Percentiles rank a stretch among this genome's conserved stretches.
These are phyloP conservation scores for Pisolithus tinctorius DNA, from an alignment of 768 basidiomycete genomes.

Conservation along the genomic window DNA sequence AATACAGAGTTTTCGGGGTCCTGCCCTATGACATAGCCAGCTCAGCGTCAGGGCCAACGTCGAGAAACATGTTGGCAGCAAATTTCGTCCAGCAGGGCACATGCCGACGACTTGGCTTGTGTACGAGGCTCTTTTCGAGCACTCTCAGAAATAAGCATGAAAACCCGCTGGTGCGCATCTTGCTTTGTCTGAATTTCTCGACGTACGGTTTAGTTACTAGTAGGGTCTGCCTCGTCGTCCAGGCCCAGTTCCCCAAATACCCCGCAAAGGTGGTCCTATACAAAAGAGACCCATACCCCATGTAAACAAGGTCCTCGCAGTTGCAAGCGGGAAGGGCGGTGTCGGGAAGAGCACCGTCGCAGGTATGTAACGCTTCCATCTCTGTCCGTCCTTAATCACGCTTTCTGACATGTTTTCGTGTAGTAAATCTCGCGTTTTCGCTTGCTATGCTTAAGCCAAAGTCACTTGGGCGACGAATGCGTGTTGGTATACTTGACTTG, in stretches of 20 bases:
- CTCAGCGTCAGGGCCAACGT: too few relatives aligned
- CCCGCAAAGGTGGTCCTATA: conserved; percentile 47
- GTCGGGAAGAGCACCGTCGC: conserved; percentile 95
- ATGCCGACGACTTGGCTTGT: neutral
- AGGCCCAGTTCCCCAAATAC: conserved; percentile 48
- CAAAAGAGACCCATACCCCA: conserved; percentile 56
- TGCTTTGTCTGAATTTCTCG: neutral
- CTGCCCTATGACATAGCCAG: too few relatives aligned
- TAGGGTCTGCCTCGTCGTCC: conserved; percentile 30
- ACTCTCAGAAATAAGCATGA: conserved; percentile 31
- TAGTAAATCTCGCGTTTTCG: conserved; percentile 79
- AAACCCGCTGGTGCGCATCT: conserved; percentile 46
- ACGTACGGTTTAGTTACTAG: conserved; percentile 11
- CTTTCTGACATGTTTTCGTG: neutral
- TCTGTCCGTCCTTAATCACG: conserved; percentile 5
- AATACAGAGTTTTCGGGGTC: too few relatives aligned
- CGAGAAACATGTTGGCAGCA: neutral
- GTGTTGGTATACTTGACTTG: conserved; percentile 86
- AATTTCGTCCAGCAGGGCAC: neutral
- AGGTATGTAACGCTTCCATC: conserved; percentile 38
- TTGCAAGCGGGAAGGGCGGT: conserved; percentile 92
- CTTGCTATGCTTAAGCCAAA: conserved; percentile 43
- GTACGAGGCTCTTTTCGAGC: conserved; percentile 14
- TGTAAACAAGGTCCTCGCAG: conserved; percentile 74
- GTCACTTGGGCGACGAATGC: conserved; percentile 35